These are phyloP conservation scores for Thelonectria rubi DNA, from an alignment of 2,329 filamentous ascomycete genomes.

Conservation along the genomic window DNA sequence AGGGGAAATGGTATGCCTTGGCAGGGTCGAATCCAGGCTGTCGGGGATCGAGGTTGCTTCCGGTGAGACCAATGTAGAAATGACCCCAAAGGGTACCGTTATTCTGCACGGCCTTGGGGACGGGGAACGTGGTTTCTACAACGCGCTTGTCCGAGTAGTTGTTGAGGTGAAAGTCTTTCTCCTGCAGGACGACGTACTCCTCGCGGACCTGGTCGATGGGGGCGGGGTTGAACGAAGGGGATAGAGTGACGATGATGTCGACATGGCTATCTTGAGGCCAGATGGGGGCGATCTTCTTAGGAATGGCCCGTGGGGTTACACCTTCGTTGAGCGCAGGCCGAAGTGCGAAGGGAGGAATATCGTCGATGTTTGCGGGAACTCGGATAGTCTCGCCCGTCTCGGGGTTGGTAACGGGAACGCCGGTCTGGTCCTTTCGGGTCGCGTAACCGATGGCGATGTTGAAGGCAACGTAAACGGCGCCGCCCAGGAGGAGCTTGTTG, in stretches of 20 bases:
- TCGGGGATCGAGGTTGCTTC: constrained; percentile 79
- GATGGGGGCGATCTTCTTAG: constrained; percentile 81
- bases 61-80: constrained; percentile 85
- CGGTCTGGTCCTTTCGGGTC: constrained; percentile 57
- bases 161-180: constrained; percentile 81
- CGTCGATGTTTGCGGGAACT: constrained; percentile 62
- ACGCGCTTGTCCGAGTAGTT: constrained; percentile 82
- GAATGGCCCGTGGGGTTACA: constrained; percentile 70
- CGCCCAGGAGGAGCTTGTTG: constrained; percentile 60
- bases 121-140: constrained; percentile 78
- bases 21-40: constrained; percentile 75
- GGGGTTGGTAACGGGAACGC: constrained; percentile 59
- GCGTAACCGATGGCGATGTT: constrained; percentile 67
- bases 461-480: constrained; percentile 66
- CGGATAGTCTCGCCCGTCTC: constrained; percentile 60
- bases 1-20: constrained; percentile 83
- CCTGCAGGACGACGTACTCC: constrained; percentile 78
- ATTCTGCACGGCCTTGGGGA: constrained; percentile 83
- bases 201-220: constrained; percentile 71
- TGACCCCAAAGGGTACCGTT: constrained; percentile 96
- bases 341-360: constrained; percentile 71
- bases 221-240: constrained; percentile 74
- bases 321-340: constrained; percentile 71
- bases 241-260: constrained; percentile 87
- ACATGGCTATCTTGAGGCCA: constrained; percentile 83